phyloP scores from a whole-genome alignment of 768 basidiomycete species.

The Tremella yokohamensis region DNA sequence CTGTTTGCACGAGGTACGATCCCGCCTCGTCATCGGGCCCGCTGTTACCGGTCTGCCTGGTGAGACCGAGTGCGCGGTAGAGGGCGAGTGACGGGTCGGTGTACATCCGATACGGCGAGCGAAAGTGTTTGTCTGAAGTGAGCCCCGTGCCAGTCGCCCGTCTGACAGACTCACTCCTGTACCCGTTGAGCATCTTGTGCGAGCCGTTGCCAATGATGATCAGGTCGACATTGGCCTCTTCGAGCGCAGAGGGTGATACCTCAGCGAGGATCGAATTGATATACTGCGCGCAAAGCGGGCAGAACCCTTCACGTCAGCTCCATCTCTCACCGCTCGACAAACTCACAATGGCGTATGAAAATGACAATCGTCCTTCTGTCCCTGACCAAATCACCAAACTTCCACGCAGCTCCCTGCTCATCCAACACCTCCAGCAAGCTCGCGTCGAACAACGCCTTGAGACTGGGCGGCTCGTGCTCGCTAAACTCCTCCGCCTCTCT shows the following conservation, averaged over 20 bases:
- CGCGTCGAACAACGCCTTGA: constrained; percentile 61
- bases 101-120: constrained; percentile 68
- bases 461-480: constrained; percentile 55
- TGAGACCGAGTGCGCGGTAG: constrained; percentile 75
- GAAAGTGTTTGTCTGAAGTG: constrained; percentile 61
- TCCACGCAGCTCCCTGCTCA: constrained; percentile 63
- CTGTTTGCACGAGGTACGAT: constrained; percentile 64
- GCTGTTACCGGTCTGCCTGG: constrained; percentile 55
- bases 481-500: constrained; percentile 44
- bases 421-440: constrained; percentile 64
- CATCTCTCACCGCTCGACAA: constrained; percentile 18
- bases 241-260: constrained; percentile 56
- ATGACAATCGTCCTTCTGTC: constrained; percentile 64
- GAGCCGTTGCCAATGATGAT: constrained; percentile 78
- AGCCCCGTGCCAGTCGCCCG: constrained; percentile 1
- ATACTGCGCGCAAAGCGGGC: constrained; percentile 82
- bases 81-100: constrained; percentile 70
- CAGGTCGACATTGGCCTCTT: constrained; percentile 59
- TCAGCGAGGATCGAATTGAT: constrained; percentile 64
- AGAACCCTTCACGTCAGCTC: constrained; percentile 54
- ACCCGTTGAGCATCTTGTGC: constrained; percentile 69
- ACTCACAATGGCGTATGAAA: constrained; percentile 86
- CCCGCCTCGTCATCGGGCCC: constrained; percentile 56
- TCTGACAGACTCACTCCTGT: constrained; percentile 56
- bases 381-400: constrained; percentile 63